A percentile compares a stretch with the other conserved stretches of the same genome.
Conservation (phyloP, 140 eudicot genomes). For the Ambrosia hybrid region DNA sequence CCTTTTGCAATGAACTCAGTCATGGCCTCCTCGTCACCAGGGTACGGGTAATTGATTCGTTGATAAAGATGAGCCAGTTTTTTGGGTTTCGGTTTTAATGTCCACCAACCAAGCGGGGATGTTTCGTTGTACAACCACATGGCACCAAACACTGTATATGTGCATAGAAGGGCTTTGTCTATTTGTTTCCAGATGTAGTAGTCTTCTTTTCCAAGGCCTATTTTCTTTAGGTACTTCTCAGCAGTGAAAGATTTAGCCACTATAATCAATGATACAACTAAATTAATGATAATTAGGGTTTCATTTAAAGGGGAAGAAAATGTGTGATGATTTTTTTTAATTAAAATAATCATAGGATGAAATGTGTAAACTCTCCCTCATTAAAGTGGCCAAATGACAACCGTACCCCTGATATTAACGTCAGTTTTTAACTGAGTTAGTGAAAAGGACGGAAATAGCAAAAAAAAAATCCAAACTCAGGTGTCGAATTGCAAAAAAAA, state of each 20-base stretch:
- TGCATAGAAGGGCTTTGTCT: conserved; percentile 75
- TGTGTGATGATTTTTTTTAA: no score
- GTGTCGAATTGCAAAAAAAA: no score
- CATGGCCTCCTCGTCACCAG: conserved; percentile 96
- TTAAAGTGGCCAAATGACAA: no score
- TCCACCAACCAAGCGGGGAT: conserved; percentile 98
- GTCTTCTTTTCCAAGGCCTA: conserved; percentile 80
- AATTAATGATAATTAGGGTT: no score
- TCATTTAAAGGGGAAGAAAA: no score
- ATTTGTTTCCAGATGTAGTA: conserved; percentile 78
- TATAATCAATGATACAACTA: conserved; percentile 5
- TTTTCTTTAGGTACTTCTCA: conserved; percentile 60
- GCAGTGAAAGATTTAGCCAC: conserved; percentile 52
- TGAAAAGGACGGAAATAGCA: no score
- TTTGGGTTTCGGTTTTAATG: conserved; percentile 77
- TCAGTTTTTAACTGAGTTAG: no score
- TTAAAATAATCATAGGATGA: no score
- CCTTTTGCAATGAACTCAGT: conserved; percentile 81
- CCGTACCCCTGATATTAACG: no score
- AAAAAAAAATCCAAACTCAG: no score
- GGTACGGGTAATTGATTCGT: conserved; percentile 72
- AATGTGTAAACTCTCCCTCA: no score
- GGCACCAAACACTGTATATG: conserved; percentile 70
- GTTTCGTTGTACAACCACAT: conserved; percentile 85
- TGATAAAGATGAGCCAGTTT: conserved; percentile 83